Evolutionary conservation across 495 filamentous ascomycete species (phyloP), one percentile per base, ranked within the genome.

Genomic region (Filosporella fistucella): DNA sequence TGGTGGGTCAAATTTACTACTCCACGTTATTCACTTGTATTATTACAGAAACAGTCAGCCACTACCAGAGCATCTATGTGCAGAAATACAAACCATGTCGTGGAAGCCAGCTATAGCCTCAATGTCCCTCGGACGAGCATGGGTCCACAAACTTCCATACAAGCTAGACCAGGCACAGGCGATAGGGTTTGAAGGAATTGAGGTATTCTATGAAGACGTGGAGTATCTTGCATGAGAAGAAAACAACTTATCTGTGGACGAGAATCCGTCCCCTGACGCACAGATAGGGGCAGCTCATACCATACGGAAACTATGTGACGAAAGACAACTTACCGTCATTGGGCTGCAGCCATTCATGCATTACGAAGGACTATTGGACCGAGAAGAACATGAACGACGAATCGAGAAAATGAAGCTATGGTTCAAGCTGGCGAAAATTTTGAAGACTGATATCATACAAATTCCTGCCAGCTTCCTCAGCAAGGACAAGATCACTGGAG

Each of bases 161-260:
- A 90, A 88, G 62, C 71, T 93, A 16, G 74, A 78, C 53, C 72
- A 77, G 59, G 85, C 87, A 12, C 66, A 73, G 13, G 68, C 69
- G 21, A 72, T 85, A 50, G 82, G 83, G 18, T 83, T 84, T 63
- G 61, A 76, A 52, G 86, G 82, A 30, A 77, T 90, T 54, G 88
- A 91, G 62, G 67, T 89, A 22, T 89, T 88, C 71, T 80, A 83
- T 61, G 88, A 91, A 63, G 87, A 90, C 64, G 74, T 91, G 20
- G 70, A 77, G 54, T 74, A 78, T 55, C 52, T 85, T 21, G 84
- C 84, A 0, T 37, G 44, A 5, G 54, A 45, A 39, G 60, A 25
- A 63, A 63, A 2, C 43, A 58, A 23, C 43, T 50, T 32, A 13
- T 55, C 38, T 46, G 57, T 22, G 61, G 63, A 4, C 47, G 59